These are phyloP conservation scores for Neoconidiobolus thromboides DNA, from an alignment of 371 early-diverging fungal genomes.

Conservation along the genomic window DNA sequence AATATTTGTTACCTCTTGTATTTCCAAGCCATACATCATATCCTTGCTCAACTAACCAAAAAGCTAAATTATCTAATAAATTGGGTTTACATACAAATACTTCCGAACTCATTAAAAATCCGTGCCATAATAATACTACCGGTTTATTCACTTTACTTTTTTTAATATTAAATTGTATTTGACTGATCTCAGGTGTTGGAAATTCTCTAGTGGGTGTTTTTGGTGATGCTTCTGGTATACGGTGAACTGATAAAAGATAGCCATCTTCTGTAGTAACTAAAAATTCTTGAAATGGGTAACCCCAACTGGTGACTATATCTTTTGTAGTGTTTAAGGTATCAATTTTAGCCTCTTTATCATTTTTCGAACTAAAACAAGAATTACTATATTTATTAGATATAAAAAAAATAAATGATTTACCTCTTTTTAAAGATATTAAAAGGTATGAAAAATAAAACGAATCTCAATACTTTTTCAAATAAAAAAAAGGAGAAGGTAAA, in stretches of 20 bases:
- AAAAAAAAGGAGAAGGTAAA: neutral
- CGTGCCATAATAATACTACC: constrained; percentile 83
- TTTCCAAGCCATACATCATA: constrained; percentile 93
- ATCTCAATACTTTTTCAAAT: neutral
- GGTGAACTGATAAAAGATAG: constrained; percentile 71
- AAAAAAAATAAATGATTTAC: neutral
- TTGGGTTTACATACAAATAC: constrained; percentile 74
- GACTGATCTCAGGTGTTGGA: too few species aligned
- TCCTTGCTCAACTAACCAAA: constrained; percentile 53
- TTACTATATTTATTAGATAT: too few species aligned
- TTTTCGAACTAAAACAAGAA: neutral
- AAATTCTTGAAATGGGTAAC: constrained; percentile 65
- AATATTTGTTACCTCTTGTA: constrained; percentile 91
- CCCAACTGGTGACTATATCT: neutral
- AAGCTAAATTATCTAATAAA: constrained; percentile 42
- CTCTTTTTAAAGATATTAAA: neutral
- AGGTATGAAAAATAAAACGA: constrained; percentile 3
- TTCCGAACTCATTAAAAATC: constrained; percentile 84
- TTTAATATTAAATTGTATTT: too few species aligned
- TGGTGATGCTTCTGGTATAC: constrained; percentile 30
- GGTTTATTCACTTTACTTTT: constrained; percentile 21
- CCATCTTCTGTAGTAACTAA: constrained; percentile 72
- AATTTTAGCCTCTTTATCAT: neutral
- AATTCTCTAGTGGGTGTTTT: too few species aligned
- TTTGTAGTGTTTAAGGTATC: neutral